Evolutionary conservation across 805 yeast species (phyloP).

Genomic region (Blastobotrys terrestris): DNA sequence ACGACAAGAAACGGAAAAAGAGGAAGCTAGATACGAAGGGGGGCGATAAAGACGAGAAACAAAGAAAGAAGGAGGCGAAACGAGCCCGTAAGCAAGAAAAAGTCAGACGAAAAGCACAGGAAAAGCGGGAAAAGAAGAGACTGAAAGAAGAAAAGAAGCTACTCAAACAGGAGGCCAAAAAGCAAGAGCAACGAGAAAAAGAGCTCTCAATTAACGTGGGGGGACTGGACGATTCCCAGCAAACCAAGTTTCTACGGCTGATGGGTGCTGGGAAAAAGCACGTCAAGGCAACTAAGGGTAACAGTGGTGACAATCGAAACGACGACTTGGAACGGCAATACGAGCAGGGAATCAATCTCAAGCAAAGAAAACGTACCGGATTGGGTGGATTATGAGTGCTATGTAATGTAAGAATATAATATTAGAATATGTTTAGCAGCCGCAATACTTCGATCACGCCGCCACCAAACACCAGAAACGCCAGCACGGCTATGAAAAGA

Average conservation of each 20-base stretch:
- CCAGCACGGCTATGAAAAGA: conserved; percentile 35
- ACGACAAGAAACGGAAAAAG: conserved; percentile 3
- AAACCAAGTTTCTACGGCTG: conserved; percentile 20
- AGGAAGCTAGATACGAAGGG: conserved; percentile 3
- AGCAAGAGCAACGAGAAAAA: conserved; percentile 9
- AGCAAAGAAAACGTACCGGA: conserved; percentile 14
- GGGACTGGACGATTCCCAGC: conserved; percentile 17
- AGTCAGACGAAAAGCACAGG: conserved; percentile 7
- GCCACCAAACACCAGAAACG: conserved; percentile 74
- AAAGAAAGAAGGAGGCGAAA: conserved; percentile 1
- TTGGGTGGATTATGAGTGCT: conserved; percentile 12
- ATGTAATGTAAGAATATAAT: background rate
- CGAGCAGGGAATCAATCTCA: conserved; percentile 18
- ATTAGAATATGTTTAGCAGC: conserved; percentile 34
- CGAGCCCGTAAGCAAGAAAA: conserved; percentile 10
- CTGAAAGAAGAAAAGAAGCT: conserved; percentile 10
- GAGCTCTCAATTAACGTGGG: conserved; percentile 11
- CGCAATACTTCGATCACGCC: conserved; percentile 66
- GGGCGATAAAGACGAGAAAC: background rate
- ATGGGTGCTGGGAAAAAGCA: conserved; percentile 20
- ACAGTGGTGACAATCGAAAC: conserved; percentile 1
- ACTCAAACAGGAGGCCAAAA: conserved; percentile 3
- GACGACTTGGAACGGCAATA: conserved; percentile 20
- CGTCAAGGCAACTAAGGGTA: conserved; percentile 9
- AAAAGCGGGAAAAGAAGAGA: conserved; percentile 4